Evolutionary conservation across 2,329 filamentous ascomycete species (phyloP).

Genomic region (Pochonia chlamydosporia): DNA sequence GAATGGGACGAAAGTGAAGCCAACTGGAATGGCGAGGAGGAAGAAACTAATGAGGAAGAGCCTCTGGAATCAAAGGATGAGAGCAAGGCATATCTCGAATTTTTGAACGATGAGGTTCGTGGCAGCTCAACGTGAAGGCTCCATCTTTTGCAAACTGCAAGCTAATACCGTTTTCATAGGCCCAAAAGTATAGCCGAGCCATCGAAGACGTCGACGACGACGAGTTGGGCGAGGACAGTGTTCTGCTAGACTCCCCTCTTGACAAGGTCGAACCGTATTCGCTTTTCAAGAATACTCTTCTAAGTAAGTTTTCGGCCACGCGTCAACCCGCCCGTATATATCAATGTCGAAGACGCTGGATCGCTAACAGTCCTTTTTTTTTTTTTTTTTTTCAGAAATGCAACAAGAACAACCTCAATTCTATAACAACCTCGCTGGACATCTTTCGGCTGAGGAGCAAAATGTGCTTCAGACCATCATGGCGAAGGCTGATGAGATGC

Average conservation of each 20-base stretch:
- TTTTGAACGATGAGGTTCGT: constrained; percentile 81
- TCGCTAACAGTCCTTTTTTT: background rate
- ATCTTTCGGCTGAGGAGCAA: constrained; percentile 76
- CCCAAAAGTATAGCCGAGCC: constrained; percentile 74
- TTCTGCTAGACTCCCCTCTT: constrained; percentile 85
- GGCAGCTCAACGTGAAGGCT: background rate
- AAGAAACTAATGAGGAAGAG: constrained; percentile 64
- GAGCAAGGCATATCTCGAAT: constrained; percentile 90
- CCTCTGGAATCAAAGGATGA: constrained; percentile 72
- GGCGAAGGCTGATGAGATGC: constrained; percentile 49
- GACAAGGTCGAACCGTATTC: constrained; percentile 94
- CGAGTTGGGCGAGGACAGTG: constrained; percentile 87
- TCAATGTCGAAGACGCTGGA: background rate
- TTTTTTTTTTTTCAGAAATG: constrained; percentile 51
- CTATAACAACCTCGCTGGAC: constrained; percentile 73
- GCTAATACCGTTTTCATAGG: constrained; percentile 38
- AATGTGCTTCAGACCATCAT: constrained; percentile 73
- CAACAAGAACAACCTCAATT: constrained; percentile 88
- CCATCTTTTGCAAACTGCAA: constrained; percentile 9
- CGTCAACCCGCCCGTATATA: background rate
- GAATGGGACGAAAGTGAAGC: constrained; percentile 78
- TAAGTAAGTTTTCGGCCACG: constrained; percentile 59
- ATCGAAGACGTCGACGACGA: constrained; percentile 70
- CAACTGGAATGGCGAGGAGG: constrained; percentile 72
- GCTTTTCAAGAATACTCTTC: constrained; percentile 74